These are phyloP conservation scores for Leptographium radiaticola DNA, from an alignment of 2,329 filamentous ascomycete species.

Conservation along the genomic window DNA sequence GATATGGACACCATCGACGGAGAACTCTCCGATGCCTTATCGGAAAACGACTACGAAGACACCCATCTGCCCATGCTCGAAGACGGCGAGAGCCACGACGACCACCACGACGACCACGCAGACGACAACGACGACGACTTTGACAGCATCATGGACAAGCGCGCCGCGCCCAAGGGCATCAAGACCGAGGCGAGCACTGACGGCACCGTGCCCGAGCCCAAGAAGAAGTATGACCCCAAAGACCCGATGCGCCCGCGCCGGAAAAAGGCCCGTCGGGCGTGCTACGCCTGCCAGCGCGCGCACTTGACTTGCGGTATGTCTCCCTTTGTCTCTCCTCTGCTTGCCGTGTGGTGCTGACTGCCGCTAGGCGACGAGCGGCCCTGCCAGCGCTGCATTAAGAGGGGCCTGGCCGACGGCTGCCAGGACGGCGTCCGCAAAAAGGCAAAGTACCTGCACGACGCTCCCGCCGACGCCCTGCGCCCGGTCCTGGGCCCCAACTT, in stretches of 20 bases:
- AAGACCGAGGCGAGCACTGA: conserved; percentile 6
- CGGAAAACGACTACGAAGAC: conserved; percentile 44
- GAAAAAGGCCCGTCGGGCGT: conserved; percentile 92
- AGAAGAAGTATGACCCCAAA: conserved; percentile 69
- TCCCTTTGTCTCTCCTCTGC: conserved; percentile 2
- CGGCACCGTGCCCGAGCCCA: conserved; percentile 28
- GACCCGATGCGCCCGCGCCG: conserved; percentile 79
- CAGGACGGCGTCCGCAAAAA: conserved; percentile 97
- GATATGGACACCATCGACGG: conserved; percentile 38
- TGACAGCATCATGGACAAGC: conserved; percentile 37
- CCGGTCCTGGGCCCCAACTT: conserved; percentile 67
- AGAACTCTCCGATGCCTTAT: conserved; percentile 45
- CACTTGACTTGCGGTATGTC: conserved; percentile 93
- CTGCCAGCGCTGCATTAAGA: conserved; percentile 87
- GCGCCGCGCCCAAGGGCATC: conserved; percentile 29
- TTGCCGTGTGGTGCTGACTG: conserved; percentile 7
- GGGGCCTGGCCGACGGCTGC: conserved; percentile 78
- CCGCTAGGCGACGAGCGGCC: conserved; percentile 78
- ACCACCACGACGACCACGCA: conserved; percentile 44
- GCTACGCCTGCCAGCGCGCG: conserved; percentile 91
- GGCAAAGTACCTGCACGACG: conserved; percentile 97
- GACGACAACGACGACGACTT: conserved; percentile 41
- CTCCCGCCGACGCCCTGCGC: conserved; percentile 75
- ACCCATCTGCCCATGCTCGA: conserved; percentile 26
- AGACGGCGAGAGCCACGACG: conserved; percentile 23